These are phyloP conservation scores for Rubia peregrina DNA, from an alignment of 305 asterid species.

Conservation along the genomic window DNA sequence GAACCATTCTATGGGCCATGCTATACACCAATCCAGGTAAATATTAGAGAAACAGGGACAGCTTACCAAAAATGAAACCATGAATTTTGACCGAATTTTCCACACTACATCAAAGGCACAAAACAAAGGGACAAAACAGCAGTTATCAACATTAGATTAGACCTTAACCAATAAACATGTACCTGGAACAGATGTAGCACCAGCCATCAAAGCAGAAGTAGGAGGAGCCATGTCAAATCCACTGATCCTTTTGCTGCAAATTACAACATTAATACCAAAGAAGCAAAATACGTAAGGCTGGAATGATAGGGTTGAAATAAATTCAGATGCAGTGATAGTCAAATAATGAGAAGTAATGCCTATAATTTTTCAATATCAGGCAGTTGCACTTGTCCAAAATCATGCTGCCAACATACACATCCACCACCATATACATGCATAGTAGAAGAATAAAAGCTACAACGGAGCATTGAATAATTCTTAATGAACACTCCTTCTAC, in stretches of 20 bases:
- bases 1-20: conserved; percentile 38
- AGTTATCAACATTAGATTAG: conserved; percentile 36
- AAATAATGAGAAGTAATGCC: not conserved
- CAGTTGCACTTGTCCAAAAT: not conserved
- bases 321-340: not conserved
- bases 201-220: conserved; percentile 57
- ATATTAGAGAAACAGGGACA: conserved; percentile 46
- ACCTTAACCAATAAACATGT: conserved; percentile 24
- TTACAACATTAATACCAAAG: conserved; percentile 23
- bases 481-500: not conserved
- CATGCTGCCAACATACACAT: not conserved
- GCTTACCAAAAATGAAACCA: conserved; percentile 93
- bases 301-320: not conserved
- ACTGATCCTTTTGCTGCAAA: conserved; percentile 88
- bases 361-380: not conserved
- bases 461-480: not conserved
- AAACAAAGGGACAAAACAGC: conserved; percentile 18
- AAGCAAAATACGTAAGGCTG: conserved; percentile 15
- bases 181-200: conserved; percentile 62
- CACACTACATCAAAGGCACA: conserved; percentile 65
- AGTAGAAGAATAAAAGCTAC: not conserved
- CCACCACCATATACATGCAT: not conserved
- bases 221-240: conserved; percentile 99
- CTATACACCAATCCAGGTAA: conserved; percentile 35
- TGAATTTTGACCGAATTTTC: conserved; percentile 64